Evolutionary conservation across 108 stramenopile species (phyloP).

Genomic region (Cyclotella baltica): DNA sequence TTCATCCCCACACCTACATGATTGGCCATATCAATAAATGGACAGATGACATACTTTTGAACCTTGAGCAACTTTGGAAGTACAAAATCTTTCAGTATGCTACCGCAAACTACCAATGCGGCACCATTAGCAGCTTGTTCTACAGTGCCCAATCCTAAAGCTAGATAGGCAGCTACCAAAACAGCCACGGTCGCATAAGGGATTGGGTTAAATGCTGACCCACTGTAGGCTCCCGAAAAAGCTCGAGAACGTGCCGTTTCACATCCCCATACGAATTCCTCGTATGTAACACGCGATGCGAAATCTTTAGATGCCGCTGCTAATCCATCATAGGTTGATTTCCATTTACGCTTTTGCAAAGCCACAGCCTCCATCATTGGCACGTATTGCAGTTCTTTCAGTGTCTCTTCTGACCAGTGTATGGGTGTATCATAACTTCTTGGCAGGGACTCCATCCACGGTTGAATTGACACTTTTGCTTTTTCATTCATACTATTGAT

Average conservation of each 20-base stretch:
- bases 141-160: conserved; percentile 71
- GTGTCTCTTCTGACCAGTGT: conserved; percentile 65
- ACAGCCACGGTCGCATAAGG: conserved; percentile 76
- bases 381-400: conserved; percentile 71
- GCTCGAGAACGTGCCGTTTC: conserved; percentile 86
- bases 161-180: conserved; percentile 75
- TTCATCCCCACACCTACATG: conserved; percentile 66
- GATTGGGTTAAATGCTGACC: conserved; percentile 78
- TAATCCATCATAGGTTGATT: conserved; percentile 47
- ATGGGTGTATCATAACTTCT: conserved; percentile 80
- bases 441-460: conserved; percentile 85
- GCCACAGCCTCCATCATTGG: conserved; percentile 70
- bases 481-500: conserved; percentile 22
- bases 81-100: conserved; percentile 85
- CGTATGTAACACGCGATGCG: conserved; percentile 56
- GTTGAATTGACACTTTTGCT: conserved; percentile 48
- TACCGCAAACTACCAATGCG: conserved; percentile 81
- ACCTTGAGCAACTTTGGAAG: conserved; percentile 77
- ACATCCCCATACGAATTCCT: conserved; percentile 86
- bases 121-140: conserved; percentile 92
- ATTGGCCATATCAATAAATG: conserved; percentile 90
- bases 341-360: conserved; percentile 72
- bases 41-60: conserved; percentile 89
- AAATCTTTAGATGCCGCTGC: conserved; percentile 26
- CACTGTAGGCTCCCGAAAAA: conserved; percentile 82